Evolutionary conservation across 1,284 basidiomycete genomes (phyloP).

Genomic region (Trichosporon sp.): DNA sequence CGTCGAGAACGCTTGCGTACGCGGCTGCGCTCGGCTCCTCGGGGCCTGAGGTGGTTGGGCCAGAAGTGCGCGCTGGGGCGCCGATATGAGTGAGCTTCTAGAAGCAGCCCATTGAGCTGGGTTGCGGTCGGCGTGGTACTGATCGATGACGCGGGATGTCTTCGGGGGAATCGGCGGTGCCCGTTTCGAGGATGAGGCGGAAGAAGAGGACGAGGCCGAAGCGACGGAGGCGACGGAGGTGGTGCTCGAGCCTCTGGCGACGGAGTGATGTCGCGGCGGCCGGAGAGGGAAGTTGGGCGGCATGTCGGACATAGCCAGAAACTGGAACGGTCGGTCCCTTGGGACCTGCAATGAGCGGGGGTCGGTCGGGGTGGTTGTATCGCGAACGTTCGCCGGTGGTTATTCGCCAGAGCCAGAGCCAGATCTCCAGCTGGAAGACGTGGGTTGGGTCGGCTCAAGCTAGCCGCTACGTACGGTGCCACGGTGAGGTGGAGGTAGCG

Average conservation of each 20-base stretch:
- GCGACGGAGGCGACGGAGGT: neutral
- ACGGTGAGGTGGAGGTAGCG: neutral
- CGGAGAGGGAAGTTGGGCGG: neutral
- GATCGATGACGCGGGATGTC: neutral
- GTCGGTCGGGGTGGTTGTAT: neutral
- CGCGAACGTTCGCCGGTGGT: neutral
- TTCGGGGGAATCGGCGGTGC: neutral
- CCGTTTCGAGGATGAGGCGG: neutral
- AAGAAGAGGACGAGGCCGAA: neutral
- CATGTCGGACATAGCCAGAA: slow-evolving; percentile 2
- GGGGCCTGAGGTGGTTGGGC: neutral
- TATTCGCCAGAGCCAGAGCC: neutral
- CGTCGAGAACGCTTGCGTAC: neutral
- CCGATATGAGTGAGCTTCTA: neutral
- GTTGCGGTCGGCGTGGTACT: neutral
- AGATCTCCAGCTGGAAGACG: neutral
- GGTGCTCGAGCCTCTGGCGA: neutral
- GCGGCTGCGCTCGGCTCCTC: slow-evolving; percentile 1
- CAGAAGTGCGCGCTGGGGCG: neutral
- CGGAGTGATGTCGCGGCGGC: neutral
- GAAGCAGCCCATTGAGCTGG: neutral
- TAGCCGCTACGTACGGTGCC: neutral
- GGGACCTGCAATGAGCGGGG: neutral
- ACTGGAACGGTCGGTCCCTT: neutral
- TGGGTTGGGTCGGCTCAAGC: neutral